Conservation (phyloP, 139 green algal species). For the Ostreobium quekettii region DNA sequence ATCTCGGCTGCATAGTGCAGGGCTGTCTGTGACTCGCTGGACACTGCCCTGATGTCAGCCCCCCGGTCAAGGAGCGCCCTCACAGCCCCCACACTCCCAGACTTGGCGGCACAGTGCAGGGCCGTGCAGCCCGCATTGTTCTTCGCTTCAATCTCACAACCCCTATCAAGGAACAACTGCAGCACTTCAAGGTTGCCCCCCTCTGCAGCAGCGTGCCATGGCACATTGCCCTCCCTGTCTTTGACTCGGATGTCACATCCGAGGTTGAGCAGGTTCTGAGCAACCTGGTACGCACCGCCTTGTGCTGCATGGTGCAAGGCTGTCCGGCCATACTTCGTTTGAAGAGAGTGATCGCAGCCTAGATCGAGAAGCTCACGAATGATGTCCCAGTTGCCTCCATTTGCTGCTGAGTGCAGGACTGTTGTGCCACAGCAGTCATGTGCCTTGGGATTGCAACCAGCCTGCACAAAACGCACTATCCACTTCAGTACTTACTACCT, state of each 20-base stretch:
- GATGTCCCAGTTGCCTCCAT: slow-evolving; percentile 16
- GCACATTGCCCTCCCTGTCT: slow-evolving; percentile 13
- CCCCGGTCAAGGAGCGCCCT: slow-evolving; percentile 24
- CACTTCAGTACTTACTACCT: too few relatives aligned
- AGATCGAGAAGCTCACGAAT: slow-evolving; percentile 5
- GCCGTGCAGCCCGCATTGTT: slow-evolving; percentile 31
- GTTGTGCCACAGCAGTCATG: slow-evolving; percentile 4
- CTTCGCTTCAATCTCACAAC: slow-evolving; percentile 19
- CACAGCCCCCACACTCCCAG: slow-evolving; percentile 23
- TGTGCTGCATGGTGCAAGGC: slow-evolving; percentile 17
- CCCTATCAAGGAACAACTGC: slow-evolving; percentile 7
- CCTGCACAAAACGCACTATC: too few relatives aligned
- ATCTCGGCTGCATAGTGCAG: slow-evolving; percentile 12
- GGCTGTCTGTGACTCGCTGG: neutral
- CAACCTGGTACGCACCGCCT: slow-evolving; percentile 5
- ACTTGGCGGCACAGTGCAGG: slow-evolving; percentile 30
- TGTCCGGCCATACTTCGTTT: slow-evolving; percentile 7
- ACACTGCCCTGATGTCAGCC: slow-evolving; percentile 20
- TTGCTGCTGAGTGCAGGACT: slow-evolving; percentile 11
- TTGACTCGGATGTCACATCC: slow-evolving; percentile 11
- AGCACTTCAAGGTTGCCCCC: slow-evolving; percentile 16
- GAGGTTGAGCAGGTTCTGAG: slow-evolving; percentile 6
- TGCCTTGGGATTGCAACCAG: slow-evolving; percentile 12
- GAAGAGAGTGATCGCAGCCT: slow-evolving; percentile 6
- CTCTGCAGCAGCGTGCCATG: slow-evolving; percentile 11